These are phyloP conservation scores for Solanum acaule DNA, from an alignment of 257 asterid species.

Conservation along the genomic window DNA sequence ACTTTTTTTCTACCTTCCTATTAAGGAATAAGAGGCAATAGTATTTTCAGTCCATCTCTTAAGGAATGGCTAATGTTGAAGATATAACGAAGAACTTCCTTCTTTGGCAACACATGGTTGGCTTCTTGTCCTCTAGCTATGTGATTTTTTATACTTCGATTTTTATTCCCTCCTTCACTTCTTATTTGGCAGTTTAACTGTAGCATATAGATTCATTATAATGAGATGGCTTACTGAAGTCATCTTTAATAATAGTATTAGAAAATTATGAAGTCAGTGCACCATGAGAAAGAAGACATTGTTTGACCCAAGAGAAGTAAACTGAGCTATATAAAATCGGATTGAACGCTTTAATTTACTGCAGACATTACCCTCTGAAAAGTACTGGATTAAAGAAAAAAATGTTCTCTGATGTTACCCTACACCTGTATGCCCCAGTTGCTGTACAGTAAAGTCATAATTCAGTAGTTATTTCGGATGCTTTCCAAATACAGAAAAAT, in stretches of 20 bases:
- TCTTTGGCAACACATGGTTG: neutral
- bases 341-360: neutral
- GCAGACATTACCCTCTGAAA: neutral
- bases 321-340: neutral
- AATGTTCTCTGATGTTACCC: neutral
- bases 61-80: neutral
- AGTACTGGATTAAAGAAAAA: neutral
- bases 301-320: neutral
- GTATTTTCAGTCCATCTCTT: neutral
- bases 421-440: neutral
- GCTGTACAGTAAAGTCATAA: neutral
- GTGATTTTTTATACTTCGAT: neutral
- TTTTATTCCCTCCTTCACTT: neutral
- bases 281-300: neutral
- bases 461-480: neutral
- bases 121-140: neutral
- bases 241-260: neutral
- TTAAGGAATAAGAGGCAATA: neutral
- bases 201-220: neutral
- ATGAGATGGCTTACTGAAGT: neutral
- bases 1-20: neutral
- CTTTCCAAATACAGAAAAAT: neutral
- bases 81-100: neutral
- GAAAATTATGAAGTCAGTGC: neutral
- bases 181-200: neutral